Base-by-base conservation (phyloP, 1,284 basidiomycete genomes). In the Microbotryomycetes sp. region DNA sequence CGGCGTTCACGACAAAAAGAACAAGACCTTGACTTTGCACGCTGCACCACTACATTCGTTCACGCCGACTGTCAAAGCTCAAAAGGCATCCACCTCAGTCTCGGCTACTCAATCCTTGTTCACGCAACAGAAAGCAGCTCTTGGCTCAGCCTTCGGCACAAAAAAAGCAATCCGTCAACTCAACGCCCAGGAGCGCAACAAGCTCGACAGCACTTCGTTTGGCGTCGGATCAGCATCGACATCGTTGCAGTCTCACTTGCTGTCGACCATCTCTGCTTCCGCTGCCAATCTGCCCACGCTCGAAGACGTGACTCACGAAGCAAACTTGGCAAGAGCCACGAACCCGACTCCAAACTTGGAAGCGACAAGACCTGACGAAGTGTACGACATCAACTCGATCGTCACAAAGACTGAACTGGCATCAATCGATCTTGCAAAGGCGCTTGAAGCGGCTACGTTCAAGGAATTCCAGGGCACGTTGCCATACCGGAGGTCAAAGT, bases 81-180 rank as follows among this genome's bases (percentile, higher is more conserved):
- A 91, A 54, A 89, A 89, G 74, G 80, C 56, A 21, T 64, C 28
- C 18, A 41, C 35, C 9, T 11, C 35, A 9, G 35, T 11, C 18
- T 23, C 59, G 7, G 54, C 60, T 5, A 11, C 35, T 3, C 56
- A 61, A 15, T 11, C 35, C 18, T 50, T 66, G 49, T 52, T 65
- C 60, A 57, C 61, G 13, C 51, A 30, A 0, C 66, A 68, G 45
- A 81, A 87, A 28, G 88, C 84, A 62, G 79, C 82, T n/a, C 82
- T 97, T 1, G 92, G 92, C 30, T 86, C 90, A 73, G 83, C 87
- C 1, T 97, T 97, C 68, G 92, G 92, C 24, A 94, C 91, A 15
- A 89, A 90, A 77, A 96, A 94, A 74, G 89, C 90, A 45, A 87
- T 90, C 76, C 83, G 84, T 16, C 85, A 84, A 29, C 91, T 96